Base-by-base conservation (phyloP, 2,329 filamentous ascomycete species). In the Trichoderma sp. region DNA sequence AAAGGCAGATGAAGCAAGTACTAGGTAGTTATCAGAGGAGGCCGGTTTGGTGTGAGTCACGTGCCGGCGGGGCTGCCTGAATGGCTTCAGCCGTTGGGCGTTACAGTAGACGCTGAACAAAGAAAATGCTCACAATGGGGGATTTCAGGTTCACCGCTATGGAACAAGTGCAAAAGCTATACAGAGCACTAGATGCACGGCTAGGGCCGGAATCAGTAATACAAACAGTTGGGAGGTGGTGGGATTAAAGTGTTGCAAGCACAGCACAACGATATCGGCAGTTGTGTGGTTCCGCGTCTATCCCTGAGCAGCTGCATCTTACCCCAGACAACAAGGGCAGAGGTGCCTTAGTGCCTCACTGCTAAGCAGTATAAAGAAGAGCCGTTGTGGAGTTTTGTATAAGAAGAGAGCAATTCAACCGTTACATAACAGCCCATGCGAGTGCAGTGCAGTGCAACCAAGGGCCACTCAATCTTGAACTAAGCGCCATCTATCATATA, bases 1-100 rank as follows among this genome's bases (percentile, higher is more conserved):
- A 66, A 71, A 73, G 57, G 26, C 61, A 61, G 63, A 66, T 68
- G 78, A 79, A 79, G 76, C 78, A 79, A 58, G 26, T 43, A 43
- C 39, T 32, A 74, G 77, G 76, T 74, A 75, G 30, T 73, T 66
- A 74, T n/a, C 69, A 72, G 75, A 74, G 75, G 73, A 74, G 73
- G 73, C 74, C 73, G 70, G 74, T 70, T 74, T 73, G 28, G 47
- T 34, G 73, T 70, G 71, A 57, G 75, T 81, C 80, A 82, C 80
- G 80, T 81, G 80, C 75, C 71, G 73, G 78, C 76, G 78, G 79
- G 79, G 79, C 76, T 78, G 70, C 73, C 66, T 57, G 32, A 11
- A 32, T 58, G 53, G 47, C 47, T 53, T 53, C 47, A 24, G n/a
- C n/a, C 47, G 47, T 21, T 53, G 21, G n/a, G 21, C n/a, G 39